Base-by-base conservation (phyloP, 257 asterid species). In the Solanum sitiens region DNA sequence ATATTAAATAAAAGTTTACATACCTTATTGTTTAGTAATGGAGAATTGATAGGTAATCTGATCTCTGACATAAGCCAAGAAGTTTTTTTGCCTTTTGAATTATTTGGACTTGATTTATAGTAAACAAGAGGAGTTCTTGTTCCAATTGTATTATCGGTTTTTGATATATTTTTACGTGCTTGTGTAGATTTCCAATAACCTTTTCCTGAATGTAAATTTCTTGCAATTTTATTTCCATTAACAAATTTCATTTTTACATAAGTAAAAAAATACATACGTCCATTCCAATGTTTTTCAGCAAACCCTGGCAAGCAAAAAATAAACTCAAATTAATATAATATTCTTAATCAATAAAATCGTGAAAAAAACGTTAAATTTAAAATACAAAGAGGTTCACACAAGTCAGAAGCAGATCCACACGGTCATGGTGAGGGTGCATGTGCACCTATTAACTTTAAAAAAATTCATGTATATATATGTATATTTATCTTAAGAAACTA, bases 31-130 rank as follows among this genome's bases (percentile, higher is more conserved):
- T 9, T 45, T 47, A 45, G 14, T 16, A 23, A 16, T 15, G 3
- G 65, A 80, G 67, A 35, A 45, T 45, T 1, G 21, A 9, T 21
- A 8, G 50, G 56, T 2, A 87, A 42, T 27, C 89, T 79, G 2
- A 30, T 63, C 32, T 87, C 86, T 61, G 7, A 14, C 89, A 87
- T 87, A 35, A 87, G 86, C 89, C 89, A 87, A 21, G 83, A 35
- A 14, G 72, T 53, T 77, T 42, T 76, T 23, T 5, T 63, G 68
- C 1, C 9, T 0, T 8, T 12, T 33, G 27, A 11, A 14, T 11
- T 20, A 11, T 33, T 42, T 20, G 40, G 45, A 16, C 32, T 8
- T 2, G 2, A 2, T 56, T 21, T 11, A 20, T 1, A 27, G 56
- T 63, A 80, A 27, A 53, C 23, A 12, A 87, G 71, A 20, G 86